These are phyloP conservation scores for Alternaria gaisen DNA, from an alignment of 2,329 filamentous ascomycete species.

Conservation along the genomic window DNA sequence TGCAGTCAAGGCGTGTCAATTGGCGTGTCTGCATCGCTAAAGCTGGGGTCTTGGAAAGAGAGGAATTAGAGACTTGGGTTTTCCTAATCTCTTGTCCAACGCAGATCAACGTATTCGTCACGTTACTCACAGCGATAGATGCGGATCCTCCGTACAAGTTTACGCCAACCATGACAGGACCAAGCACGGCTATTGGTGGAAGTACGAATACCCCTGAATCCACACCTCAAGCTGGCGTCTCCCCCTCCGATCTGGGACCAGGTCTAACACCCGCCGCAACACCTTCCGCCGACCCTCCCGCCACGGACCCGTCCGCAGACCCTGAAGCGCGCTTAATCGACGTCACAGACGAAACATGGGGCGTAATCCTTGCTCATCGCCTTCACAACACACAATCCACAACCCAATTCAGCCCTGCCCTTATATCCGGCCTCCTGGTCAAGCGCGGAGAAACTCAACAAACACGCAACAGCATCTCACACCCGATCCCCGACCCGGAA, in stretches of 20 bases:
- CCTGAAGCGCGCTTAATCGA: slow-evolving; percentile 76
- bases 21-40: slow-evolving; percentile 82
- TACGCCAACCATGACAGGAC: slow-evolving; percentile 58
- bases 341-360: slow-evolving; percentile 78
- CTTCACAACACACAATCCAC: slow-evolving; percentile 49
- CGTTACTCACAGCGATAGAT: slow-evolving; percentile 71
- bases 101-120: slow-evolving; percentile 52
- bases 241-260: slow-evolving; percentile 41
- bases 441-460: slow-evolving; percentile 49
- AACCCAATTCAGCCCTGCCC: slow-evolving; percentile 46
- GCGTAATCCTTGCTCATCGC: slow-evolving; percentile 72
- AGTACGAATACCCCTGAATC: slow-evolving; percentile 38
- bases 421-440: slow-evolving; percentile 56
- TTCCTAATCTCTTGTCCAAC: slow-evolving; percentile 48
- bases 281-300: slow-evolving; percentile 60
- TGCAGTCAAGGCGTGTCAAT: slow-evolving; percentile 73
- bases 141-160: slow-evolving; percentile 71
- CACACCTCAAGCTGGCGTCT: slow-evolving; percentile 47
- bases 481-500: slow-evolving; percentile 33
- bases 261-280: slow-evolving; percentile 72
- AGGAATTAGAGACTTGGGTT: slow-evolving; percentile 65
- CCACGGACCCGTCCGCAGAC: slow-evolving; percentile 58
- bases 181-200: slow-evolving; percentile 24
- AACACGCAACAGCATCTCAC: slow-evolving; percentile 19
- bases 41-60: slow-evolving; percentile 71